Evolutionary conservation across 306 rosid species (phyloP), one percentile per base, ranked within the genome.

Genomic region (Rosa persica): DNA sequence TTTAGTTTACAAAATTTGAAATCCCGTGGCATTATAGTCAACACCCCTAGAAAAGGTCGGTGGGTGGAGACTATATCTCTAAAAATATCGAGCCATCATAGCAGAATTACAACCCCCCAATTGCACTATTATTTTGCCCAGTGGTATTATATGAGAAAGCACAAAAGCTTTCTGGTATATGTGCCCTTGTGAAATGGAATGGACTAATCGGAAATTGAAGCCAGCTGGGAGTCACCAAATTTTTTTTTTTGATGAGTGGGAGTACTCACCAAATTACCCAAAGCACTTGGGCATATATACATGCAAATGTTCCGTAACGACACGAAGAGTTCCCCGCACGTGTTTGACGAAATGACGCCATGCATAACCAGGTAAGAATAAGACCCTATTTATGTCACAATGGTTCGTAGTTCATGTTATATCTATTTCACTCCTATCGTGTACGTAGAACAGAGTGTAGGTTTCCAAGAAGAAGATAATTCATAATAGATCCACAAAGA

Each of bases 381-480:
- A 1, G n/a, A 62, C 68, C 43, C 68, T 34, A 43, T 4, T 39
- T 70, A 27, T 20, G 47, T 52, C 64, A 36, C 22, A 52, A 54
- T 39, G 7, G 12, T 36, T 9, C 20, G n/a, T 52, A 17, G 51
- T 64, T 64, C 43, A 38, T 38, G 49, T 22, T 39, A 40, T 25
- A 55, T 73, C 23, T 9, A 17, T 17, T 36, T 66, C 70, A 17
- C 38, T 38, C 3, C 5, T 8, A 54, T 12, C 49, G 5, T 36
- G 43, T n/a, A n/a, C n/a, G n/a, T 30, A 52, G 64, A 52, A 38
- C 22, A n/a, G 38, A 39, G 77, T 57, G 67, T 43, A 7, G 51
- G 19, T 38, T 55, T 57, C 77, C 77, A 54, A 73, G 51, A 40
- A 74, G 66, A 58, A 30, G 8, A 38, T 13, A 38, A n/a, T n/a